A percentile compares a stretch with the other conserved stretches of the same genome.
phyloP scores from a whole-genome alignment of 2,329 filamentous ascomycete species.

The Blumeria hordei region DNA sequence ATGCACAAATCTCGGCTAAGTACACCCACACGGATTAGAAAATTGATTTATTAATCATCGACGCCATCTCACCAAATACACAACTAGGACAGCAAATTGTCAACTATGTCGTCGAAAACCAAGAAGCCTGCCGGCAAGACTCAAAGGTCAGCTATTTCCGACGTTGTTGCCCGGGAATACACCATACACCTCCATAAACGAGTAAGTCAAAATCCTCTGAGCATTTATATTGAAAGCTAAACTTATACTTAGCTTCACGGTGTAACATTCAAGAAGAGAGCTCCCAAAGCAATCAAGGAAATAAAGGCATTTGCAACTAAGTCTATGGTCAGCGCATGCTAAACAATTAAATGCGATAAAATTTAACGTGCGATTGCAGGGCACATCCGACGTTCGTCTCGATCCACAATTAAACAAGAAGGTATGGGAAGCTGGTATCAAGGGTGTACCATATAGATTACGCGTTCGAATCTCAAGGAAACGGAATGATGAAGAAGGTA shows the following conservation, averaged over 20 bases:
- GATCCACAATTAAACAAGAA: conserved; percentile 99
- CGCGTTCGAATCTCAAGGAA: conserved; percentile 97
- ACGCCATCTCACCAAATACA: too few relatives aligned
- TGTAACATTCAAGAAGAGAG: conserved; percentile 98
- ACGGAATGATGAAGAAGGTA: conserved; percentile 97
- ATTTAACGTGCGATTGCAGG: conserved; percentile 26
- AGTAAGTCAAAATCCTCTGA: conserved; percentile 33
- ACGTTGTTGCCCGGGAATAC: conserved; percentile 99
- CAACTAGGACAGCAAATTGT: background rate
- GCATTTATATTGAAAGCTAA: conserved; percentile 23
- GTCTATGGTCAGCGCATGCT: conserved; percentile 60
- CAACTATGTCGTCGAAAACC: conserved; percentile 30
- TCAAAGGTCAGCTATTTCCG: conserved; percentile 81
- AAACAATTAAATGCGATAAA: background rate
- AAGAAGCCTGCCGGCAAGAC: conserved; percentile 48
- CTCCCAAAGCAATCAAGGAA: conserved; percentile 97
- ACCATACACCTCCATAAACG: conserved; percentile 99
- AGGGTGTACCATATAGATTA: conserved; percentile 93
- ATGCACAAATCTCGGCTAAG: too few relatives aligned
- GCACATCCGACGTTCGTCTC: conserved; percentile 87
- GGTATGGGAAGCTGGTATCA: conserved; percentile 98
- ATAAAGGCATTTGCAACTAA: conserved; percentile 82
- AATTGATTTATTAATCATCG: too few relatives aligned
- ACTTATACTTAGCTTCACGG: conserved; percentile 53
- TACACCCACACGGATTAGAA: too few relatives aligned